Percentiles rank a stretch among this genome's conserved stretches.
Evolutionary conservation across 2,329 filamentous ascomycete species (phyloP).

Genomic region (Aspergillus caelatus): DNA sequence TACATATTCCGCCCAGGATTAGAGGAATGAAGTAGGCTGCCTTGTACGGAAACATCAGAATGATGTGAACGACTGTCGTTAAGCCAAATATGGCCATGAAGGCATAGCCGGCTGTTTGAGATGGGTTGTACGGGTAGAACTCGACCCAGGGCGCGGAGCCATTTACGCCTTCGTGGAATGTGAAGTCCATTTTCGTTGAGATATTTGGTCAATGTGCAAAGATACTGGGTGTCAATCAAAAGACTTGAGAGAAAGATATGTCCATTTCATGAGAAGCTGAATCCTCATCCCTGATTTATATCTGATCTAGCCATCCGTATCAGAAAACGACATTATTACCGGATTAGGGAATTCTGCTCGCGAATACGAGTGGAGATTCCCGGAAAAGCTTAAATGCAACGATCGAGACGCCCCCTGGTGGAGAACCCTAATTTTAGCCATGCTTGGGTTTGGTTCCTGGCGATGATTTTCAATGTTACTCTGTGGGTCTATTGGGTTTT

Average conservation of each 20-base stretch:
- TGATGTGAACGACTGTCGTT: constrained; percentile 31
- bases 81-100: constrained; percentile 40
- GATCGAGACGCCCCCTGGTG: background rate
- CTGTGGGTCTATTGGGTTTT: background rate
- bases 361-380: constrained; percentile 30
- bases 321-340: constrained; percentile 15
- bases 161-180: constrained; percentile 33
- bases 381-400: constrained; percentile 10
- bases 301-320: background rate
- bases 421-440: constrained; percentile 6
- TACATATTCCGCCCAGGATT: constrained; percentile 41
- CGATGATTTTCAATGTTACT: background rate
- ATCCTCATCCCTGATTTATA: background rate
- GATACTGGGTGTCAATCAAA: background rate
- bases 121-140: constrained; percentile 42
- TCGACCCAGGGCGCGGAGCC: constrained; percentile 36
- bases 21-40: constrained; percentile 43
- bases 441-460: background rate
- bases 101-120: constrained; percentile 36
- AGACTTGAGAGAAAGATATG: background rate
- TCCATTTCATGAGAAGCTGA: background rate
- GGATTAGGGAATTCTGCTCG: constrained; percentile 27
- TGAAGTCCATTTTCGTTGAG: constrained; percentile 32
- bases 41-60: constrained; percentile 33
- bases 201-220: background rate